These are phyloP conservation scores for Lithospermum erythrorhizon DNA, from an alignment of 257 asterid species.

Conservation along the genomic window DNA sequence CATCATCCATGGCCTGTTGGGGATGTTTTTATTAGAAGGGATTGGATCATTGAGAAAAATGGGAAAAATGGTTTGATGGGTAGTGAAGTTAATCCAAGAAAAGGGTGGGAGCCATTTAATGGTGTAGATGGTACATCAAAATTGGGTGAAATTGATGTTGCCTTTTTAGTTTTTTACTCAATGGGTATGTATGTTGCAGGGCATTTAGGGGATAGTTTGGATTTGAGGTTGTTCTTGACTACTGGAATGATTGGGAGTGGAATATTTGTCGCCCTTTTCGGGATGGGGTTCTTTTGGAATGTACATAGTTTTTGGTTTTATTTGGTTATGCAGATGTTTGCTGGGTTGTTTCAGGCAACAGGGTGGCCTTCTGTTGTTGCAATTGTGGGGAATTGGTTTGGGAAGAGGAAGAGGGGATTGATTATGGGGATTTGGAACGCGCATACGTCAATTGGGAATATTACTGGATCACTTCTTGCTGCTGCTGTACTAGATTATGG, in stretches of 20 bases:
- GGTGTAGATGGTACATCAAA: constrained; percentile 52
- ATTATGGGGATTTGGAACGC: constrained; percentile 95
- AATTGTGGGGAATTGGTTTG: constrained; percentile 87
- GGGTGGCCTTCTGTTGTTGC: constrained; percentile 98
- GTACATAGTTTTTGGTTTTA: constrained; percentile 52
- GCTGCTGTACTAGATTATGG: constrained; percentile 65
- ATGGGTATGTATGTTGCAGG: constrained; percentile 79
- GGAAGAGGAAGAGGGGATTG: constrained; percentile 73
- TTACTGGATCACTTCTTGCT: constrained; percentile 69
- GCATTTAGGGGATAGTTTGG: constrained; percentile 67
- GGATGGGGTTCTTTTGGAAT: constrained; percentile 68
- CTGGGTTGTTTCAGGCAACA: constrained; percentile 80
- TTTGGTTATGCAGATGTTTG: constrained; percentile 61
- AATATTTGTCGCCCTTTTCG: constrained; percentile 56
- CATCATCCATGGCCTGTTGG: constrained; percentile 62
- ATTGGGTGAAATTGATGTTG: constrained; percentile 73
- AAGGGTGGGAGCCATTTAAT: constrained; percentile 76
- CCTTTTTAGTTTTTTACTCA: constrained; percentile 62
- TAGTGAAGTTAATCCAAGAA: constrained; percentile 29
- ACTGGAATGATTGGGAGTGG: constrained; percentile 89
- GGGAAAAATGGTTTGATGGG: constrained; percentile 27
- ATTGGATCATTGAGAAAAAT: neutral
- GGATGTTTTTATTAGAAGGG: constrained; percentile 34
- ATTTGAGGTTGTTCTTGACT: constrained; percentile 54
- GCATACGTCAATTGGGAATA: constrained; percentile 77